Evolutionary conservation across 2,329 filamentous ascomycete species (phyloP), one percentile per base, ranked within the genome.

Genomic region (Microdochium bolleyi): DNA sequence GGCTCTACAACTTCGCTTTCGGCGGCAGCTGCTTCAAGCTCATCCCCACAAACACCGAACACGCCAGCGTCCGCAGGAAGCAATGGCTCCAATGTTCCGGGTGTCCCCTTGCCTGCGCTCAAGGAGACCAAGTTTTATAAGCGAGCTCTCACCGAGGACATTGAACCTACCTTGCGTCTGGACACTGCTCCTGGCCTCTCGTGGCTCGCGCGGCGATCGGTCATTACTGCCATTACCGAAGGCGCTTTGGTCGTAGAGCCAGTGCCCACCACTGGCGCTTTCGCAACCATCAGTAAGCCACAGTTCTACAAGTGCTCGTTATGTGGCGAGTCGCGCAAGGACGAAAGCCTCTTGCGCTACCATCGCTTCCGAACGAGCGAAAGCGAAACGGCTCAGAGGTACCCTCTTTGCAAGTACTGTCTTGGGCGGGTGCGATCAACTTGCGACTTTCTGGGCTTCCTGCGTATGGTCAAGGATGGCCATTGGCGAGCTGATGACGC

Each of bases 71-170:
- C 74, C 50, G 76, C 68, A 8, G 62, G 72, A 38, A 81, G 78
- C 60, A 65, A 69, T 13, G 65, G 64, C 49, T 78, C 78, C 2
- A 62, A 64, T 24, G 59, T 68, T 37, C 59, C 68, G 32, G 64
- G 64, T 19, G 66, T 65, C 46, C 66, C 67, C 21, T 62, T 81
- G 32, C 83, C 81, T 2, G 83, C 85, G 3, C 73, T 99, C 41
- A 95, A 94, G 64, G 94, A 97, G 53, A 89, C 88, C 25, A 89
- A 88, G 58, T 99, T 97, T 65, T 99, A 92, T 73, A 97, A 97
- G 73, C 85, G 94, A 49, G 85, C 85, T 5, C 70, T 97, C 24
- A 79, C 83, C 21, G 94, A 99, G 67, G 94, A 99, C 64, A 89
- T 99, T 53, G 94, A 99, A 65, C 94, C 94, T 0, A 96, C 94